A percentile compares a stretch with the other conserved stretches of the same genome.
These are phyloP conservation scores for Porcisia deanei DNA, from an alignment of 208 protist species.

Conservation along the genomic window DNA sequence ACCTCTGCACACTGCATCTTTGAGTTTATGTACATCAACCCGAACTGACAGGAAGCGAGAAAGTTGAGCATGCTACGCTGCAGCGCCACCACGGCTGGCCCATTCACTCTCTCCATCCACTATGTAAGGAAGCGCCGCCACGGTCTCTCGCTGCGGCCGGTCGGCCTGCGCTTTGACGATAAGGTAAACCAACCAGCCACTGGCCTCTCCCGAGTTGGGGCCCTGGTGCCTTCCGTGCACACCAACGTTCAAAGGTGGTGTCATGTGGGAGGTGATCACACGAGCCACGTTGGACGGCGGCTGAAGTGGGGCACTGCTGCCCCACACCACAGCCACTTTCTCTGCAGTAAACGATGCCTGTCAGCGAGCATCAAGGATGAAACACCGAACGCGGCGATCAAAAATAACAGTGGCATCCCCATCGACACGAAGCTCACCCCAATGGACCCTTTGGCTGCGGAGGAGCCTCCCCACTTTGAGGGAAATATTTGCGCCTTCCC, in stretches of 20 bases:
- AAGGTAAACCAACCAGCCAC: not conserved
- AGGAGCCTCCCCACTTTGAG: slow-evolving; percentile 11
- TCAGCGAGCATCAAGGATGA: not conserved
- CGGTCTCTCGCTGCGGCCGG: not conserved
- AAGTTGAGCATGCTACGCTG: slow-evolving; percentile 17
- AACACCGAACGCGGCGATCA: not conserved
- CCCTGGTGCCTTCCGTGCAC: not conserved
- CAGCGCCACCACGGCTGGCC: slow-evolving; percentile 1
- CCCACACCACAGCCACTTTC: not conserved
- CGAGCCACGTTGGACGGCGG: not conserved
- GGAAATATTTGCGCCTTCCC: slow-evolving; percentile 11
- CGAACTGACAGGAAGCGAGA: not conserved
- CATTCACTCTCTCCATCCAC: slow-evolving; percentile 4
- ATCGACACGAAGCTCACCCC: not conserved
- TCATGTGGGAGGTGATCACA: not conserved
- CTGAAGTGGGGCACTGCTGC: not conserved
- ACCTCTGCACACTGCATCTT: not conserved
- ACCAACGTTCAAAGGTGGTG: not conserved
- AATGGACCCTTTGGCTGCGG: slow-evolving; percentile 3
- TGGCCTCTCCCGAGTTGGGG: not conserved
- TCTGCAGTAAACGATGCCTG: not conserved
- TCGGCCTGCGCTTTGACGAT: not conserved
- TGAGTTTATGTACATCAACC: not conserved
- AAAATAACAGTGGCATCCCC: not conserved
- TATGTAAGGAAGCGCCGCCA: not conserved